Percentiles rank a stretch among this genome's conserved stretches.
These are phyloP conservation scores for Neocallimastix lanati DNA, from an alignment of 192 early-diverging fungal species.

Conservation along the genomic window DNA sequence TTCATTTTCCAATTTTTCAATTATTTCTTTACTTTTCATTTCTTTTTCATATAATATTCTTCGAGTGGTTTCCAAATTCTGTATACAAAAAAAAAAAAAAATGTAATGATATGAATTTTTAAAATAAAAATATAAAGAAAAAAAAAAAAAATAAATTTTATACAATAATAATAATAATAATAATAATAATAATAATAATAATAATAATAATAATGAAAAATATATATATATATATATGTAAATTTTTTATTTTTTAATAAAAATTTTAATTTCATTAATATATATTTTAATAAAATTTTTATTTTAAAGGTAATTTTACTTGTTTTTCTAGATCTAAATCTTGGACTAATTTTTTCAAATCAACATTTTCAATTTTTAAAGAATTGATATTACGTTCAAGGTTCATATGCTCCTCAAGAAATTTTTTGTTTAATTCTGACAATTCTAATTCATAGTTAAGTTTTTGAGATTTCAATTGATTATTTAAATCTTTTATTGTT, in stretches of 20 bases:
- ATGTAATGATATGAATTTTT: too few relatives aligned
- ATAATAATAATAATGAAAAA: too few relatives aligned
- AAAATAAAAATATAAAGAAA: too few relatives aligned
- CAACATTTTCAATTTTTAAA: neutral
- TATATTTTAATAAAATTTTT: too few relatives aligned
- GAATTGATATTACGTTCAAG: neutral
- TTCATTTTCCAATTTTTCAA: neutral
- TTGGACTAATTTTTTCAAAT: neutral
- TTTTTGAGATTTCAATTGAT: neutral
- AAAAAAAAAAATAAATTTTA: too few relatives aligned
- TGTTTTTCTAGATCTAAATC: neutral
- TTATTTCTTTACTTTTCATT: neutral
- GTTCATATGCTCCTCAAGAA: neutral
- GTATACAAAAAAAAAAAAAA: too few relatives aligned
- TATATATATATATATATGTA: too few relatives aligned
- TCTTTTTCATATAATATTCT: neutral
- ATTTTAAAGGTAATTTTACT: too few relatives aligned
- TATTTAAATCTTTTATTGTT: neutral
- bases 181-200: too few relatives aligned
- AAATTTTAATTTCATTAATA: too few relatives aligned
- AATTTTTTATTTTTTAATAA: too few relatives aligned
- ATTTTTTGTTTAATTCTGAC: neutral
- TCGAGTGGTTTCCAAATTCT: neutral
- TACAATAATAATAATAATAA: too few relatives aligned
- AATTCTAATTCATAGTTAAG: neutral